phyloP scores from a whole-genome alignment of 345 rosid species.

The Camelina hispida region DNA sequence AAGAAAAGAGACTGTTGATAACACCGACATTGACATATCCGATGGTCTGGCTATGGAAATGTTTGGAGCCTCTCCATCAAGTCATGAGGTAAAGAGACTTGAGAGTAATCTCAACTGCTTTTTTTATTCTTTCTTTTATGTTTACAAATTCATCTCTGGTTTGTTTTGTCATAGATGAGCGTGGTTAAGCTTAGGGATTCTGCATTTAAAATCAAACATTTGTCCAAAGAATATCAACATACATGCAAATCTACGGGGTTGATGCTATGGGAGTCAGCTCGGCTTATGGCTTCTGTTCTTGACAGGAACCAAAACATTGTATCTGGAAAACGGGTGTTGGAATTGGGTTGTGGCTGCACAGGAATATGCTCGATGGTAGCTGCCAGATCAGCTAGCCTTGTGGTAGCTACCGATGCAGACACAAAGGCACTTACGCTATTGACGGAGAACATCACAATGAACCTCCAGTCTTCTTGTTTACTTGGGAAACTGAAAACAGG shows the following conservation, averaged over 20 bases:
- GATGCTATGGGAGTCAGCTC: conserved; percentile 98
- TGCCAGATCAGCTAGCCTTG: conserved; percentile 60
- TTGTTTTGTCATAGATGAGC: conserved; percentile 48
- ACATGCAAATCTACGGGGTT: conserved; percentile 91
- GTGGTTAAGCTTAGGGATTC: conserved; percentile 53
- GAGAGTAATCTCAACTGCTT: neutral
- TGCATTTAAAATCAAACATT: conserved; percentile 57
- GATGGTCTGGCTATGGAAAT: conserved; percentile 79
- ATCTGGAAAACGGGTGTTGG: conserved; percentile 68
- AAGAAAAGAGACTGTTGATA: conserved; percentile 37
- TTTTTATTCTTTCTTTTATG: neutral
- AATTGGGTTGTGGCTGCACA: conserved; percentile 80
- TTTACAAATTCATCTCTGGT: neutral
- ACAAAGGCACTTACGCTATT: conserved; percentile 62
- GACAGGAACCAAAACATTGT: conserved; percentile 76
- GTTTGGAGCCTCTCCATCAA: conserved; percentile 68
- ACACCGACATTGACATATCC: conserved; percentile 69
- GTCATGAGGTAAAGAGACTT: conserved; percentile 62
- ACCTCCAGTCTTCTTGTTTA: conserved; percentile 50
- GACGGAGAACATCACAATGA: conserved; percentile 57
- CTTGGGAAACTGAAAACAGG: conserved; percentile 52
- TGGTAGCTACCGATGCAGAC: conserved; percentile 86
- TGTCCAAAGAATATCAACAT: conserved; percentile 85
- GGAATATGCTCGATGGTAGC: conserved; percentile 96
- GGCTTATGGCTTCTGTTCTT: conserved; percentile 73